Base-by-base conservation (phyloP, 257 asterid species). In the Agastache rugosa region DNA sequence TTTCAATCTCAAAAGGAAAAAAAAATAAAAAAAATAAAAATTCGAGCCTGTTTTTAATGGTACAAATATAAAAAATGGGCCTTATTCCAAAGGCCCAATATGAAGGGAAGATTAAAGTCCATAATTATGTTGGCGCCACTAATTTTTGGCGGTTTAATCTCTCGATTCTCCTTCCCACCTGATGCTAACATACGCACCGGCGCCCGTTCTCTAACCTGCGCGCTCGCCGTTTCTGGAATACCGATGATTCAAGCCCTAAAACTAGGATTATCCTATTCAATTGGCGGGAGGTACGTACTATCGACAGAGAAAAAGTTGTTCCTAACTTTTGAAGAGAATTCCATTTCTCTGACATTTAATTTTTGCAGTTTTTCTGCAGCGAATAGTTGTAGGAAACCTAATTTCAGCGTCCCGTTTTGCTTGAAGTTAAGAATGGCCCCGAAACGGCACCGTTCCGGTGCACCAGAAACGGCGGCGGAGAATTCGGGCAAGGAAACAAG, bases 201-300 rank as follows among this genome's bases (percentile, higher is more conserved):
- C n/a, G 25, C 74, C 79, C 4, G 47, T 48, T 51, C 56, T 6
- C 47, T 63, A 69, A 45, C 77, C 59, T 67, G 73, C 70, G 73
- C 77, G 6, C 85, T 7, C 76, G 53, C 68, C 60, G n/a, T 53
- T 7, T 20, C 37, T 20, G 56, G 54, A 45, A 62, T 67, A 19
- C 48, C 77, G 17, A 91, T 91, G 97, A 27, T 86, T 83, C 89
- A 82, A 75, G 73, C 83, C 82, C 78, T 84, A 31, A 91, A 77
- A 72, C 61, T 83, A 71, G 89, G 90, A 62, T 73, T 85, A 44
- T 79, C 68, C 34, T 67, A 60, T 75, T 79, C 84, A 54, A 55
- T 56, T 63, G 37, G 83, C 54, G 62, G 54, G 73, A 27, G 85
- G 89, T 84, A 68, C 10, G 7, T 17, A 15, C 62, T 67, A 23